phyloP scores from a whole-genome alignment of 1,139 yeast species.

The Taphrina pruni region DNA sequence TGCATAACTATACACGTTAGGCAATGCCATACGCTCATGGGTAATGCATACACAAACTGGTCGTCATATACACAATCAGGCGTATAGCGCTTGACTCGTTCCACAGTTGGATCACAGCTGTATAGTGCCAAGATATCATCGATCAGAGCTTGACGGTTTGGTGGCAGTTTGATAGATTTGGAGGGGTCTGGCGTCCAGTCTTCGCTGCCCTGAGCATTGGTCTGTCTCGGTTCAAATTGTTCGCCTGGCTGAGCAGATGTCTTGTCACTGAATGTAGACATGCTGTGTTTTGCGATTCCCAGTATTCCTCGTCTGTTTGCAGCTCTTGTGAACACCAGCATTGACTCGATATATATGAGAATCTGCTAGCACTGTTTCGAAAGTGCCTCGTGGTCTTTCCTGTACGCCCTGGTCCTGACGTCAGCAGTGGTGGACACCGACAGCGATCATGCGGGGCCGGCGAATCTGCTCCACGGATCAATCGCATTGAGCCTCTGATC shows the following conservation, averaged over 20 bases:
- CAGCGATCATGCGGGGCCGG: constrained; percentile 8
- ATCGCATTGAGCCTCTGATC: too few species aligned
- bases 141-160: constrained; percentile 15
- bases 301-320: neutral
- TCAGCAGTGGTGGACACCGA: neutral
- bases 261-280: constrained; percentile 9
- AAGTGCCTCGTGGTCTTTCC: too few species aligned
- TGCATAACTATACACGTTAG: constrained; percentile 7
- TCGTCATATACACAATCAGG: constrained; percentile 29
- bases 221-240: constrained; percentile 13
- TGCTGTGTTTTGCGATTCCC: neutral
- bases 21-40: neutral
- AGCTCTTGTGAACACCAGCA: neutral
- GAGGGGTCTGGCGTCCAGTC: constrained; percentile 27
- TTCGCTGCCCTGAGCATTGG: constrained; percentile 24
- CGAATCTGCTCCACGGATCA: neutral
- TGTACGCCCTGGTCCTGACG: neutral
- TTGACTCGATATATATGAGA: neutral
- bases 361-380: neutral
- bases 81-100: constrained; percentile 15
- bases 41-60: constrained; percentile 8
- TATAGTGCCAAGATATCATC: constrained; percentile 21
- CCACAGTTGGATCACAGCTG: constrained; percentile 21
- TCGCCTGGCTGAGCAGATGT: constrained; percentile 21
- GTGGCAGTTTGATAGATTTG: constrained; percentile 12